Evolutionary conservation across 2,329 filamentous ascomycete genomes (phyloP).

Genomic region (Colletotrichum truncatum): DNA sequence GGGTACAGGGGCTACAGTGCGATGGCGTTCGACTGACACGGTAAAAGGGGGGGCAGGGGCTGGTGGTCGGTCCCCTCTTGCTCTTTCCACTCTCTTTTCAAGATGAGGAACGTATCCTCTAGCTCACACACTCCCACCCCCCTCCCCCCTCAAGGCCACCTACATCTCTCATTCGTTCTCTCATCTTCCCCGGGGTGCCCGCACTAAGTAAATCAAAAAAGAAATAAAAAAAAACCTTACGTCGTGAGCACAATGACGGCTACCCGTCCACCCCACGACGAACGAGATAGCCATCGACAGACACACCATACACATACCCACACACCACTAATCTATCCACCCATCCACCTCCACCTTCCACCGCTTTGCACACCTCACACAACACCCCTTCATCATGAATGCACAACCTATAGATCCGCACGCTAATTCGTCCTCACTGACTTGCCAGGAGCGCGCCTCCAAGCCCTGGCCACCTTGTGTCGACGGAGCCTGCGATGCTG

Average conservation of each 20-base stretch:
- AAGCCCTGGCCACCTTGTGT: slow-evolving; percentile 20
- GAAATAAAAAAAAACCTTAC: not conserved
- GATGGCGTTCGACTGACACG: not conserved
- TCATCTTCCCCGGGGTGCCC: slow-evolving; percentile 6
- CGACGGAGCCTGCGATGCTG: slow-evolving; percentile 6
- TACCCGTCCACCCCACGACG: not conserved
- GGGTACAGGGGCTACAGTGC: slow-evolving; percentile 26
- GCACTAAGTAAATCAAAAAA: not conserved
- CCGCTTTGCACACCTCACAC: slow-evolving; percentile 17
- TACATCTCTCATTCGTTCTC: too few relatives aligned
- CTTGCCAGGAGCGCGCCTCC: slow-evolving; percentile 15
- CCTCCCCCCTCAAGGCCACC: too few relatives aligned
- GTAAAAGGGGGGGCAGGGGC: slow-evolving; percentile 10
- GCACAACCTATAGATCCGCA: slow-evolving; percentile 22
- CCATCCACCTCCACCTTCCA: slow-evolving; percentile 1
- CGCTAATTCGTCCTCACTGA: slow-evolving; percentile 19
- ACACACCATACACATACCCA: not conserved
- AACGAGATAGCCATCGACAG: not conserved
- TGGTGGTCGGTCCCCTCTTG: slow-evolving; percentile 8
- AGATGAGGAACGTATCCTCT: slow-evolving; percentile 7
- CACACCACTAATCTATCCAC: not conserved
- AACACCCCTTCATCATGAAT: slow-evolving; percentile 25
- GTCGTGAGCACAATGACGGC: not conserved
- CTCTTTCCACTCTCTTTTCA: not conserved
- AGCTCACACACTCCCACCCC: too few relatives aligned